Conservation (phyloP, 805 yeast species). For the Metschnikowia picachoensis region DNA sequence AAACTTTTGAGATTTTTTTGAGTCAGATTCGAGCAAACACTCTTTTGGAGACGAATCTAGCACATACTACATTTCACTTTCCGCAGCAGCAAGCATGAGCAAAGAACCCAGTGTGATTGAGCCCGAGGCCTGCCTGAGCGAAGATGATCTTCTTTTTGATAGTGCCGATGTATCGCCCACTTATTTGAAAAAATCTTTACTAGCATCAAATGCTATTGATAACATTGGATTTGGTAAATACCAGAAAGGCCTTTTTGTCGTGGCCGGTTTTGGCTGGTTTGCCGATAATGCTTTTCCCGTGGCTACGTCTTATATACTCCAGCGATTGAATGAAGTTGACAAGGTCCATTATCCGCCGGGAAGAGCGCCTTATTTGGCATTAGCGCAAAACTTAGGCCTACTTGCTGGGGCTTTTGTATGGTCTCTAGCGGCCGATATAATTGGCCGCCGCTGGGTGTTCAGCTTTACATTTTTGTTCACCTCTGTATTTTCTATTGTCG, state of each 20-base stretch:
- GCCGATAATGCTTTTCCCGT: slow-evolving; percentile 41
- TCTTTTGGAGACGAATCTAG: too few species aligned
- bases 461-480: slow-evolving; percentile 24
- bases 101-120: neutral
- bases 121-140: neutral
- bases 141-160: slow-evolving; percentile 9
- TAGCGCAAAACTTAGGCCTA: slow-evolving; percentile 33
- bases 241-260: slow-evolving; percentile 23
- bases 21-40: too few species aligned
- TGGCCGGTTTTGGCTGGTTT: slow-evolving; percentile 32
- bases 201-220: slow-evolving; percentile 40
- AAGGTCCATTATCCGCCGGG: slow-evolving; percentile 35
- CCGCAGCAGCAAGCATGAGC: too few species aligned
- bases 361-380: slow-evolving; percentile 34
- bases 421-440: slow-evolving; percentile 22
- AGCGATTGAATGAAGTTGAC: slow-evolving; percentile 28
- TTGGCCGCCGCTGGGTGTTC: slow-evolving; percentile 28
- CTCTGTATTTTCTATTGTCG: slow-evolving; percentile 21
- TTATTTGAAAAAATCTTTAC: slow-evolving; percentile 18
- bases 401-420: slow-evolving; percentile 24
- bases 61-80: too few species aligned
- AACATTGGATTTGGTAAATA: slow-evolving; percentile 33
- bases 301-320: slow-evolving; percentile 31
- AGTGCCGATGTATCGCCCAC: slow-evolving; percentile 10
- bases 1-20: too few species aligned